Evolutionary conservation across 192 early-diverging fungal genomes (phyloP).

Genomic region (Backusella westeae): DNA sequence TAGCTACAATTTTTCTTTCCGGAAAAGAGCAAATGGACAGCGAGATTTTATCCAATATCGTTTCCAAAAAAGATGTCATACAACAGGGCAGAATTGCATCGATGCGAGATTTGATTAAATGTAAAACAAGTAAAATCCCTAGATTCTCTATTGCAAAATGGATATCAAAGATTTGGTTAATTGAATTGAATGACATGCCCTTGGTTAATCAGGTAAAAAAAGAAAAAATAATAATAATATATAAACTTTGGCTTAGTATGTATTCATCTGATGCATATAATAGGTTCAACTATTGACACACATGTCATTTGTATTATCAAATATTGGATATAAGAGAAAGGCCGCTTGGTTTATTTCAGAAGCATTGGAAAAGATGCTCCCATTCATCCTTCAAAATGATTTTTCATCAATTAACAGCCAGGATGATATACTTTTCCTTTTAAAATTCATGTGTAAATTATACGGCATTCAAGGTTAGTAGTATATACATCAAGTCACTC

Average conservation of each 20-base stretch:
- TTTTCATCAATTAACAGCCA: constrained; percentile 10
- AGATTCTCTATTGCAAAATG: constrained; percentile 55
- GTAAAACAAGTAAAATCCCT: constrained; percentile 42
- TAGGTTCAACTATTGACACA: background rate
- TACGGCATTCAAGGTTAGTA: constrained; percentile 53
- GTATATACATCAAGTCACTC: background rate
- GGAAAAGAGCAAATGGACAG: background rate
- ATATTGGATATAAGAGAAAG: constrained; percentile 17
- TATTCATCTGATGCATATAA: background rate
- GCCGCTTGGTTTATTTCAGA: constrained; percentile 18
- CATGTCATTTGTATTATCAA: constrained; percentile 16
- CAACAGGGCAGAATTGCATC: background rate
- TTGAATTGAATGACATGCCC: constrained; percentile 48
- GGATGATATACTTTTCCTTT: constrained; percentile 51
- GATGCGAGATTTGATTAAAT: background rate
- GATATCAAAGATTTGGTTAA: constrained; percentile 50
- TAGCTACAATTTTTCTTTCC: constrained; percentile 42
- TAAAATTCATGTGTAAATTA: constrained; percentile 59
- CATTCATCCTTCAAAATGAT: constrained; percentile 8
- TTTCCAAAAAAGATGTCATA: constrained; percentile 16
- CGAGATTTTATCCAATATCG: constrained; percentile 10
- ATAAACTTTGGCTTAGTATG: background rate
- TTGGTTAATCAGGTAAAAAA: constrained; percentile 49
- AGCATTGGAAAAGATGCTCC: constrained; percentile 4
- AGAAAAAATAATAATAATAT: background rate